Base-by-base conservation (phyloP, 352 stramenopile genomes). In the Pythium chondricola region DNA sequence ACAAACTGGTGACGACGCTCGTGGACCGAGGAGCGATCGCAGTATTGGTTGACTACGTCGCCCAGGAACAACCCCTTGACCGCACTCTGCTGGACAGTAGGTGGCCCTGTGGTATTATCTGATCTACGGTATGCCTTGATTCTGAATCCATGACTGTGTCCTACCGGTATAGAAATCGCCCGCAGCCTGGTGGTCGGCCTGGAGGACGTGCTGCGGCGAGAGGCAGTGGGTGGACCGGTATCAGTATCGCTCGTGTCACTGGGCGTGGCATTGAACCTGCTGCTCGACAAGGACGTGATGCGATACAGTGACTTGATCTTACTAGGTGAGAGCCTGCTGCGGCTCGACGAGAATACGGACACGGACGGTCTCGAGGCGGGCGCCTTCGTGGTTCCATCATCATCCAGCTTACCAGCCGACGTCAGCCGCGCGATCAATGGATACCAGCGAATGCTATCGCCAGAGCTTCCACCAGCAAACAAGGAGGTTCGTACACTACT, bases 391-490 rank as follows among this genome's bases (percentile, higher is more conserved):
- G n/a, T n/a, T n/a, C n/a, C n/a, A n/a, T n/a, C n/a, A n/a, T n/a
- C n/a, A n/a, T n/a, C n/a, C n/a, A n/a, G n/a, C n/a, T n/a, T n/a
- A n/a, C n/a, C n/a, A n/a, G n/a, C n/a, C 0, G 17, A 30, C 0
- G 41, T 64, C 32, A 37, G 20, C 0, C 6, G 6, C 3, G 39
- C 43, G 5, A 13, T 57, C 6, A 20, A 22, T 2, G 63, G 73
- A 2, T 70, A 85, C 33, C 33, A 72, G 17, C 48, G 61, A 0
- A 38, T 89, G 37, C 61, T 83, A 22, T 80, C 74, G 2, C 71
- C 73, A 6, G 67, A 82, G 33, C 75, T 84, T 65, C 74, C 78
- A 3, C 48, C 60, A 7, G 61, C 60, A 2, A 61, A 82, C 26
- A 81, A 80, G 48, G 49, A 65, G 56, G 67, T 76, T 27, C 11